Base-by-base conservation (phyloP, 345 rosid genomes). In the Pugionium dolabratum region DNA sequence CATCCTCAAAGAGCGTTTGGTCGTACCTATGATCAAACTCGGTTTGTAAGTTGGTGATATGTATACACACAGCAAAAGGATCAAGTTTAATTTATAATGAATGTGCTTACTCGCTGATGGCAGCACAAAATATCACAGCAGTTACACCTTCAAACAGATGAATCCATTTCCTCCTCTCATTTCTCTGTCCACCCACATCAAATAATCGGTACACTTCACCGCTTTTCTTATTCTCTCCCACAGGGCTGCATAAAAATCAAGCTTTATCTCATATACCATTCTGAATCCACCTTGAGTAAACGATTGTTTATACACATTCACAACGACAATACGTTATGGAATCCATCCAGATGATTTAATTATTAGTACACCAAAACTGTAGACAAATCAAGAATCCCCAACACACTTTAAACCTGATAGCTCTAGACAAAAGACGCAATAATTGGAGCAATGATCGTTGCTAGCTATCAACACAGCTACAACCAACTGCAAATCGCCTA, bases 81-180 rank as follows among this genome's bases (percentile, higher is more conserved):
- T 25, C 27, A 5, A 8, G 2, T 9, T 4, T 1, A 47, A 1
- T 7, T 39, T 27, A 18, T 5, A 63, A 48, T 54, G 40, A 28
- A 33, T 9, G 54, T 54, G 64, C 97, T 91, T 91, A 94, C 99
- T 94, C 99, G 86, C 99, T 94, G 35, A 94, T 91, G 62, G 97
- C 97, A 54, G 87, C 97, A 70, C 99, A 94, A 79, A 94, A 88
- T 34, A 94, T 94, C 49, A 94, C 97, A 70, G 99, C 96, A 1
- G 99, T 85, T 61, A 94, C 97, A 45, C 99, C 99, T 81, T 94
- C 99, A 78, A 94, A 94, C 44, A 94, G 84, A 85, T 94, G 99
- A 74, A 94, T 94, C 99, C 99, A 94, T 78, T 94, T 95, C 76
- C 99, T 89, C 68, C 97, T 87, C 83, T 95, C 99, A 7, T 95